phyloP scores from a whole-genome alignment of 495 filamentous ascomycete species.

The Penicillium egyptiacum region DNA sequence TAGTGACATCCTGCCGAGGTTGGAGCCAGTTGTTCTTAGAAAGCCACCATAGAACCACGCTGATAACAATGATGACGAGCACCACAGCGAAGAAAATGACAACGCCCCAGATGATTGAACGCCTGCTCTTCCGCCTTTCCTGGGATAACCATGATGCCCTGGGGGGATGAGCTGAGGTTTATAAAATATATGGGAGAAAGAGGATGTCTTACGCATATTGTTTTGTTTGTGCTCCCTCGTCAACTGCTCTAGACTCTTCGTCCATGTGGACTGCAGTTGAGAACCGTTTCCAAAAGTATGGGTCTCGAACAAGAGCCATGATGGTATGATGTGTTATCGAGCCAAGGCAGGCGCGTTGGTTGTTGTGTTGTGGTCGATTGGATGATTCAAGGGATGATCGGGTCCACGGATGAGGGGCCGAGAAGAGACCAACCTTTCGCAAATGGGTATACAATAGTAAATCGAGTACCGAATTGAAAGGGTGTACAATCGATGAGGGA shows the following conservation, averaged over 20 bases:
- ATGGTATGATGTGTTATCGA: not conserved
- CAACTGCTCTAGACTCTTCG: slow-evolving; percentile 32
- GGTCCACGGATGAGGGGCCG: too few species aligned
- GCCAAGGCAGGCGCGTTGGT: not conserved
- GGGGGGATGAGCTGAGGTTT: not conserved
- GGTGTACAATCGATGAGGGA: not conserved
- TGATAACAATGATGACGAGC: slow-evolving; percentile 29
- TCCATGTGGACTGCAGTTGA: slow-evolving; percentile 56
- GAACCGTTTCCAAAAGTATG: slow-evolving; percentile 64
- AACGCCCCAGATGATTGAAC: slow-evolving; percentile 37
- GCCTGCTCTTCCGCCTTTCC: slow-evolving; percentile 36
- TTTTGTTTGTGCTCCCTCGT: slow-evolving; percentile 16
- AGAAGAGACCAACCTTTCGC: not conserved
- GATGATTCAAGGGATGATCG: slow-evolving; percentile 4
- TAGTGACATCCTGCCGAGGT: slow-evolving; percentile 12
- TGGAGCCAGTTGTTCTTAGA: slow-evolving; percentile 42
- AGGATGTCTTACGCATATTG: slow-evolving; percentile 17
- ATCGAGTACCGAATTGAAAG: not conserved
- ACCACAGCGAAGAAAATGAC: slow-evolving; percentile 32
- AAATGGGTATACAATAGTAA: not conserved
- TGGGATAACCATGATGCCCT: slow-evolving; percentile 36
- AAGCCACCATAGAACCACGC: slow-evolving; percentile 42
- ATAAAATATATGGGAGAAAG: not conserved
- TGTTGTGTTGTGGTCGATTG: slow-evolving; percentile 3
- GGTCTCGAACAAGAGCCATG: slow-evolving; percentile 56